These are phyloP conservation scores for Cutaneotrichosporon sp. DNA, from an alignment of 1,284 basidiomycete species.

Conservation along the genomic window DNA sequence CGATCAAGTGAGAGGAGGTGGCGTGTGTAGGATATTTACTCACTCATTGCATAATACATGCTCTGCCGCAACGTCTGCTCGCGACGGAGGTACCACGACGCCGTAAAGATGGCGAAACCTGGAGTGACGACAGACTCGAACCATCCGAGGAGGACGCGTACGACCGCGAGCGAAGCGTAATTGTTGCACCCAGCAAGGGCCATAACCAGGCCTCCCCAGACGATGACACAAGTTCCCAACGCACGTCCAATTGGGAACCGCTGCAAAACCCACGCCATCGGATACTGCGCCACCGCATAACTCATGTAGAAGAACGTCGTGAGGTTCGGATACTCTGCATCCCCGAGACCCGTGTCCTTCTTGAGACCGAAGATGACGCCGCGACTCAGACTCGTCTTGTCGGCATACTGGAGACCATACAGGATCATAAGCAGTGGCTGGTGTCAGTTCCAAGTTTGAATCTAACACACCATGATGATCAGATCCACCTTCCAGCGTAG, in stretches of 20 bases:
- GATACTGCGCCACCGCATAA: conserved; percentile 32
- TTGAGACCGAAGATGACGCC: conserved; percentile 30
- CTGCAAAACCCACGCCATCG: conserved; percentile 34
- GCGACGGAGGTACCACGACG: conserved; percentile 22
- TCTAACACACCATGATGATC: not conserved
- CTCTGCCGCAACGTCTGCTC: conserved; percentile 24
- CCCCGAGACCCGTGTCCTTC: conserved; percentile 35
- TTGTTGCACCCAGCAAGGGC: conserved; percentile 32
- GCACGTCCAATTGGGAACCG: conserved; percentile 32
- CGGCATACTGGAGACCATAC: conserved; percentile 20
- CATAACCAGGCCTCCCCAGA: conserved; percentile 33
- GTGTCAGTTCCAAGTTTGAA: not conserved
- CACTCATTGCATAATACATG: conserved; percentile 36
- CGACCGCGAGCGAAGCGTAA: conserved; percentile 27
- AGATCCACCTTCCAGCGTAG: not conserved
- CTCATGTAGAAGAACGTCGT: conserved; percentile 25
- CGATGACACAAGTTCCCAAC: conserved; percentile 22
- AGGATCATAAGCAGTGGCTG: conserved; percentile 14
- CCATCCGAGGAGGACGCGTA: conserved; percentile 33
- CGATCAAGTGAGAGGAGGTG: conserved; percentile 20
- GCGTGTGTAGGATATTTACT: not conserved
- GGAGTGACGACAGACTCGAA: conserved; percentile 37
- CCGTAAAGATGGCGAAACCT: conserved; percentile 30
- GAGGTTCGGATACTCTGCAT: conserved; percentile 34
- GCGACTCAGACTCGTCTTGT: conserved; percentile 20